Evolutionary conservation across 139 green algal species (phyloP).

Genomic region (Chara braunii): DNA sequence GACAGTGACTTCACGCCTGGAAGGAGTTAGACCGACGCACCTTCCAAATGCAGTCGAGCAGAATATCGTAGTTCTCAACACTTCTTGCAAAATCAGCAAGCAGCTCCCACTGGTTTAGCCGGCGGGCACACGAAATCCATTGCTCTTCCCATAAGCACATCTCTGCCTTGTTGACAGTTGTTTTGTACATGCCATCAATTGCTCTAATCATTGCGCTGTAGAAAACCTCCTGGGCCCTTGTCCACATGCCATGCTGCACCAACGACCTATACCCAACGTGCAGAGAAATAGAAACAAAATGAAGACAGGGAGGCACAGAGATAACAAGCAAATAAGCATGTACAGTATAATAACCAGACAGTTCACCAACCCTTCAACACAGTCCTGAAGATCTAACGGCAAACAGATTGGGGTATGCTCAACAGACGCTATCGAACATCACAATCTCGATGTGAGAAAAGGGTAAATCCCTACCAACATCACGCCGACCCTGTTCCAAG

Average conservation of each 20-base stretch:
- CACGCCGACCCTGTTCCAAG: too few relatives aligned
- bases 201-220: slow-evolving; percentile 20
- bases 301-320: neutral
- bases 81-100: slow-evolving; percentile 67
- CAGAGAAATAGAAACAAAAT: too few relatives aligned
- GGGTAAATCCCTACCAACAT: too few relatives aligned
- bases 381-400: too few relatives aligned
- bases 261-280: slow-evolving; percentile 49
- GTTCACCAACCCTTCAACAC: too few relatives aligned
- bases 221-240: slow-evolving; percentile 64
- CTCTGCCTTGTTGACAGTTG: slow-evolving; percentile 51
- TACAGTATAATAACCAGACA: too few relatives aligned
- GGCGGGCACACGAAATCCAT: slow-evolving; percentile 67
- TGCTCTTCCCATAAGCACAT: slow-evolving; percentile 72
- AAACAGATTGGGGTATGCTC: too few relatives aligned
- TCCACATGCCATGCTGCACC: slow-evolving; percentile 78
- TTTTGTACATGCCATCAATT: neutral
- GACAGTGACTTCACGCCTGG: too few relatives aligned
- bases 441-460: too few relatives aligned
- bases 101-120: slow-evolving; percentile 90
- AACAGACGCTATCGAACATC: too few relatives aligned
- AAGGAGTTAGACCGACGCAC: too few relatives aligned
- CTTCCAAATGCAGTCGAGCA: slow-evolving; percentile 72
- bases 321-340: neutral
- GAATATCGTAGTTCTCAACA: slow-evolving; percentile 64